phyloP scores from a whole-genome alignment of 257 asterid species.

The Fraxinus quadrangulata region DNA sequence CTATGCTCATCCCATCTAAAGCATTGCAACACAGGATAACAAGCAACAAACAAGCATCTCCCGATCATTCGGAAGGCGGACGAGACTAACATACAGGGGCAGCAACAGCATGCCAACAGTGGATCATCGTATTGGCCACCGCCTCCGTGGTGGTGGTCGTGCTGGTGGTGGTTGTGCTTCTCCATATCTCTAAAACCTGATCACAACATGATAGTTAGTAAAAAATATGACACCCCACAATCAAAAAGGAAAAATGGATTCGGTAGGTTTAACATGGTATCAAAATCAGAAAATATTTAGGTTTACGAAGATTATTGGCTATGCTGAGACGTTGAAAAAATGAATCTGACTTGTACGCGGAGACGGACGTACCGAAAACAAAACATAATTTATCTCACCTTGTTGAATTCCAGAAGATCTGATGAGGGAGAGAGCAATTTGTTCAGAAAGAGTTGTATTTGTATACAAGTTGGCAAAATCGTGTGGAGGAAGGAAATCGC shows the following conservation, averaged over 20 bases:
- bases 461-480: not conserved
- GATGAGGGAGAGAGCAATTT: not conserved
- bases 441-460: not conserved
- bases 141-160: constrained; percentile 25
- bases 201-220: not conserved
- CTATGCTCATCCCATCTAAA: constrained; percentile 58
- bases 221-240: not conserved
- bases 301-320: too few relatives aligned
- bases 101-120: constrained; percentile 39
- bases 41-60: constrained; percentile 55
- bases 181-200: constrained; percentile 31
- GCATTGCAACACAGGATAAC: constrained; percentile 67
- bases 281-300: too few relatives aligned
- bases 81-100: constrained; percentile 44
- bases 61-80: constrained; percentile 32
- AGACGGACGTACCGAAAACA: too few relatives aligned
- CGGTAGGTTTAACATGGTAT: too few relatives aligned
- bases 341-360: too few relatives aligned
- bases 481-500: not conserved
- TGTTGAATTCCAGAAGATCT: constrained; percentile 19
- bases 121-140: constrained; percentile 31
- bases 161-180: constrained; percentile 28
- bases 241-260: not conserved
- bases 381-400: constrained; percentile 7
- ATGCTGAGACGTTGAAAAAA: too few relatives aligned